These are phyloP conservation scores for Blastobotrys ciferrii DNA, from an alignment of 1,139 yeast genomes.

Conservation along the genomic window DNA sequence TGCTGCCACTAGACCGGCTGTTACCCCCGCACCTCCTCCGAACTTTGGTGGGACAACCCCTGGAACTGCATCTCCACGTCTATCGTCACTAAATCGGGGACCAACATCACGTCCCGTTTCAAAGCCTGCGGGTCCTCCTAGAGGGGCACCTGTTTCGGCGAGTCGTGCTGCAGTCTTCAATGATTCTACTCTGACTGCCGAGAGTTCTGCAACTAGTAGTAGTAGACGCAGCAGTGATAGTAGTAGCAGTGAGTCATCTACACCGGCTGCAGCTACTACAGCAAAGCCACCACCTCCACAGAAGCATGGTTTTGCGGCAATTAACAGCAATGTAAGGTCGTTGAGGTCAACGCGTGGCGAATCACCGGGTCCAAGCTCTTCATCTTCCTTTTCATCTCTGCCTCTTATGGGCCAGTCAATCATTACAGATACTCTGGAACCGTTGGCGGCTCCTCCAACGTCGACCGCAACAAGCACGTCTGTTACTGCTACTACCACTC, in stretches of 20 bases:
- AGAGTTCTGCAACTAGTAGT: neutral
- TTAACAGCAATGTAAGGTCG: neutral
- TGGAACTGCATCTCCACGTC: neutral
- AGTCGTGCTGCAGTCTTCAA: neutral
- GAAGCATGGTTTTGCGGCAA: neutral
- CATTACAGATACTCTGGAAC: neutral
- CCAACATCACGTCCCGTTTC: neutral
- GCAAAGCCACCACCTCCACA: too few relatives aligned
- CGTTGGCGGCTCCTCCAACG: neutral
- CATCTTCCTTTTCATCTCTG: neutral
- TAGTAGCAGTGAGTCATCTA: too few relatives aligned
- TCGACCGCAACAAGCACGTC: neutral
- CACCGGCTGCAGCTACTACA: too few relatives aligned
- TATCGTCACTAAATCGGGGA: neutral
- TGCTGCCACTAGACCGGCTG: neutral
- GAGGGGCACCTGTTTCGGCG: neutral
- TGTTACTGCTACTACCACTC: neutral
- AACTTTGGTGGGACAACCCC: neutral
- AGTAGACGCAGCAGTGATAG: too few relatives aligned
- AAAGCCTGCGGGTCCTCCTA: neutral
- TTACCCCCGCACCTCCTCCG: neutral
- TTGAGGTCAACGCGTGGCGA: neutral
- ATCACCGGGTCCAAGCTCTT: neutral
- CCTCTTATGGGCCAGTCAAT: neutral
- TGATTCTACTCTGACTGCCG: neutral